These are phyloP conservation scores for Phaeosphaeria sp. DNA, from an alignment of 2,329 filamentous ascomycete species.

Conservation along the genomic window DNA sequence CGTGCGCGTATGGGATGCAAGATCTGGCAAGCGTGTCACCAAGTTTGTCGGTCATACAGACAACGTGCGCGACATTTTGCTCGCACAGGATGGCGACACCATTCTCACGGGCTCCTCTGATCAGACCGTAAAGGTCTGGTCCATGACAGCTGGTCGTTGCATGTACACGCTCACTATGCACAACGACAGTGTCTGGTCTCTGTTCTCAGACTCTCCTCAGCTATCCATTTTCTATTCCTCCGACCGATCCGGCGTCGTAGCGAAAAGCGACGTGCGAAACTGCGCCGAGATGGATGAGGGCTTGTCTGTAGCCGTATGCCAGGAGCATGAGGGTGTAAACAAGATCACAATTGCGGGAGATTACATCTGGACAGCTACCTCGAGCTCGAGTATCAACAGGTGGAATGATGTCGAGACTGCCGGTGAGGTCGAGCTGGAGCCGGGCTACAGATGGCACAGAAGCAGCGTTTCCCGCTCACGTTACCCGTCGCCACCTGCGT, in stretches of 20 bases:
- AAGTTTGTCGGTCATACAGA: constrained; percentile 97
- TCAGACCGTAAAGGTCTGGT: constrained; percentile 98
- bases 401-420: constrained; percentile 88
- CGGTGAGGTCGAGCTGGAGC: constrained; percentile 68
- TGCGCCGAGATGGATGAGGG: constrained; percentile 83
- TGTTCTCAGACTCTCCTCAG: constrained; percentile 86
- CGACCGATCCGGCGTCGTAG: constrained; percentile 90
- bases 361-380: constrained; percentile 88
- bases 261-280: constrained; percentile 89
- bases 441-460: constrained; percentile 59
- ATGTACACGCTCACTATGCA: constrained; percentile 99
- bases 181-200: constrained; percentile 95
- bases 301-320: constrained; percentile 84
- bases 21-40: constrained; percentile 86
- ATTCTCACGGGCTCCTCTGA: constrained; percentile 95
- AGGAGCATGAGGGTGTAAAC: constrained; percentile 85
- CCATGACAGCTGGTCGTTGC: constrained; percentile 89
- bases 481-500: constrained; percentile 46
- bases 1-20: constrained; percentile 89
- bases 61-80: constrained; percentile 88
- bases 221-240: constrained; percentile 93
- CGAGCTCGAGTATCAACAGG: constrained; percentile 88
- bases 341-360: constrained; percentile 70
- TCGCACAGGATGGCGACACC: constrained; percentile 86
- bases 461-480: constrained; percentile 57